Conservation (phyloP, 2,329 filamentous ascomycete species). For the Amylocarpus encephaloides region DNA sequence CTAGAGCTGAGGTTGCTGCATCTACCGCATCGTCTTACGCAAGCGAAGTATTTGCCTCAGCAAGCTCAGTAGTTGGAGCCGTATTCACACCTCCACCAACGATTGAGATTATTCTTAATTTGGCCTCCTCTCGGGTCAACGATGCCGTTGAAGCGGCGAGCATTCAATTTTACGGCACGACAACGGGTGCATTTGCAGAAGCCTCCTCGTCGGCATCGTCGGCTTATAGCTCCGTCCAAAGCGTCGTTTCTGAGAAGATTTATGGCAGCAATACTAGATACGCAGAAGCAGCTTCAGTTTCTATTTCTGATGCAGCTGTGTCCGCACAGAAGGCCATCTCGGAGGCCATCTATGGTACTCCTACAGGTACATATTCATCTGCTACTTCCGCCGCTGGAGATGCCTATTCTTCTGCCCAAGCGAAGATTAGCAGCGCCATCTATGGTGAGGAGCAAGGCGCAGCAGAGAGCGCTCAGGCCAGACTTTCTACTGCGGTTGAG, state of each 20-base stretch:
- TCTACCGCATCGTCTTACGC: slow-evolving; percentile 48
- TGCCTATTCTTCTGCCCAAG: slow-evolving; percentile 17
- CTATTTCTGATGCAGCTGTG: slow-evolving; percentile 46
- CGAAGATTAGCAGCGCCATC: slow-evolving; percentile 19
- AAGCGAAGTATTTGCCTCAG: slow-evolving; percentile 39
- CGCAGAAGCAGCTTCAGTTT: slow-evolving; percentile 45
- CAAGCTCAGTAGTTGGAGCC: slow-evolving; percentile 39
- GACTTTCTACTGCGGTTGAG: slow-evolving; percentile 26
- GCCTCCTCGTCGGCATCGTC: slow-evolving; percentile 47
- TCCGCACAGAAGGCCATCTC: slow-evolving; percentile 50
- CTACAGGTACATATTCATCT: slow-evolving; percentile 37
- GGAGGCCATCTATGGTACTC: slow-evolving; percentile 50
- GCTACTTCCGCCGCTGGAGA: slow-evolving; percentile 20
- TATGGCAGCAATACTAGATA: slow-evolving; percentile 48
- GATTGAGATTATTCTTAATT: slow-evolving; percentile 50
- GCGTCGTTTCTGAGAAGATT: slow-evolving; percentile 45
- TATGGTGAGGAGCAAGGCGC: slow-evolving; percentile 27
- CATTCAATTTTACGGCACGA: slow-evolving; percentile 49
- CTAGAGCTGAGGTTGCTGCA: slow-evolving; percentile 41
- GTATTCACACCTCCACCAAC: slow-evolving; percentile 51
- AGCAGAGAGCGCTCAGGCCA: slow-evolving; percentile 27
- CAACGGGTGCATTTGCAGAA: slow-evolving; percentile 47
- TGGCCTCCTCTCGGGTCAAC: slow-evolving; percentile 50
- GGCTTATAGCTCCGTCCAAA: slow-evolving; percentile 44
- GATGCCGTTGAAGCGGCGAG: slow-evolving; percentile 54